Percentiles rank a stretch among this genome's conserved stretches.
phyloP scores from a whole-genome alignment of 2,329 filamentous ascomycete genomes.

The Colletotrichum orchidophilum region DNA sequence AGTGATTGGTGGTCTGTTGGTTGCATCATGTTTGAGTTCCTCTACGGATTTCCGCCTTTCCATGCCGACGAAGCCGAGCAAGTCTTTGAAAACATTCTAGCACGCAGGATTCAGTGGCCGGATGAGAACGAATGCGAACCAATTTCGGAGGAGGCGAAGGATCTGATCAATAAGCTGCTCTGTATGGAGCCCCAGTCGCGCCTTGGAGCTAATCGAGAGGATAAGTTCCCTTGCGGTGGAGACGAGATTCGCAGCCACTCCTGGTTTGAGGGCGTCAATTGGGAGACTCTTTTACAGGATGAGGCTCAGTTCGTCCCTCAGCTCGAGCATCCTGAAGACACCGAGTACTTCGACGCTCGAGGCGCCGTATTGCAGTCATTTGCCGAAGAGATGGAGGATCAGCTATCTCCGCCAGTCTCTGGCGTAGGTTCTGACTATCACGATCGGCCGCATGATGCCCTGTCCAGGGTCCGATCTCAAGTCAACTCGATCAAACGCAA shows the following conservation, averaged over 20 bases:
- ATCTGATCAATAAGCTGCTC: conserved; percentile 92
- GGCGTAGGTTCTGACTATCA: conserved; percentile 79
- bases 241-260: conserved; percentile 89
- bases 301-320: conserved; percentile 95
- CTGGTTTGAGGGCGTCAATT: conserved; percentile 89
- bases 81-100: conserved; percentile 96
- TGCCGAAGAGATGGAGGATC: conserved; percentile 92
- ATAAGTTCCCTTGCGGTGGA: conserved; percentile 84
- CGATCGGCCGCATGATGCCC: conserved; percentile 92
- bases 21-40: conserved; percentile 95
- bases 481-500: conserved; percentile 89
- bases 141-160: conserved; percentile 87
- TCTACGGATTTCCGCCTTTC: conserved; percentile 94
- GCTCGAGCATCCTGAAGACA: conserved; percentile 94
- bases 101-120: conserved; percentile 91
- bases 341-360: conserved; percentile 94
- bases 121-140: conserved; percentile 78
- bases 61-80: conserved; percentile 89
- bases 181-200: conserved; percentile 84
- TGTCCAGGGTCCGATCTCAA: conserved; percentile 88
- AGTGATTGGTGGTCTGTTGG: conserved; percentile 99
- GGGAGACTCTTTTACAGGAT: conserved; percentile 91
- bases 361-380: conserved; percentile 94
- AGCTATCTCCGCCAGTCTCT: conserved; percentile 76
- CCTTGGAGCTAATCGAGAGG: conserved; percentile 85